A percentile compares a stretch with the other conserved stretches of the same genome.
Evolutionary conservation across 495 filamentous ascomycete genomes (phyloP).

Genomic region (Parathielavia hyrcaniae): DNA sequence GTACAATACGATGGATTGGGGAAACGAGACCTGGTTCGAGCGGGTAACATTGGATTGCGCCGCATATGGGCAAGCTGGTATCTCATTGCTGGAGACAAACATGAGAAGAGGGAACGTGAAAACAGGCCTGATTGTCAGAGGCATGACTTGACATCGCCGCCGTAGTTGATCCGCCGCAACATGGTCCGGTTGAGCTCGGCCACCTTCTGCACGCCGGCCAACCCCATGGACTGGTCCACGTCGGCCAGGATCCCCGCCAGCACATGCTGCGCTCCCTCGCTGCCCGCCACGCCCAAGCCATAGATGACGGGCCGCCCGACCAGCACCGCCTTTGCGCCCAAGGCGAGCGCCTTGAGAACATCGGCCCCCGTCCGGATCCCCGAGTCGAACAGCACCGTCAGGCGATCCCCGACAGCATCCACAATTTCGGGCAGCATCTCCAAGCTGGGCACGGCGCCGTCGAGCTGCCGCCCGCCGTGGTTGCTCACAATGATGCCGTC

Average conservation of each 20-base stretch:
- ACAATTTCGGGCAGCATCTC: slow-evolving; percentile 44
- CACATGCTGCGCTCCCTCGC: slow-evolving; percentile 53
- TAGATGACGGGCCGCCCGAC: slow-evolving; percentile 48
- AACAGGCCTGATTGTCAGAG: not conserved
- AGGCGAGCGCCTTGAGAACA: slow-evolving; percentile 46
- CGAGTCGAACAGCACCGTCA: slow-evolving; percentile 46
- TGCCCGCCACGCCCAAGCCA: slow-evolving; percentile 47
- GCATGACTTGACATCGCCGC: slow-evolving; percentile 39
- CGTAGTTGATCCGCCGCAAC: slow-evolving; percentile 49
- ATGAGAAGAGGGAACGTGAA: not conserved
- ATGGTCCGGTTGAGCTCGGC: slow-evolving; percentile 47
- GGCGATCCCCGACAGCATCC: slow-evolving; percentile 40
- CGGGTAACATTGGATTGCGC: not conserved
- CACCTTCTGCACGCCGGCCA: slow-evolving; percentile 50
- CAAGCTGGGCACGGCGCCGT: slow-evolving; percentile 41
- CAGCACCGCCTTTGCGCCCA: slow-evolving; percentile 49
- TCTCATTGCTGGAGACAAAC: not conserved
- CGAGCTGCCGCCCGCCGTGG: slow-evolving; percentile 43
- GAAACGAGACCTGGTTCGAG: not conserved
- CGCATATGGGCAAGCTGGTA: not conserved
- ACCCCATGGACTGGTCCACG: slow-evolving; percentile 54
- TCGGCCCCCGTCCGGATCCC: slow-evolving; percentile 46
- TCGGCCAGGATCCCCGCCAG: slow-evolving; percentile 53
- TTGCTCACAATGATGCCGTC: slow-evolving; percentile 39
- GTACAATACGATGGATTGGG: not conserved